Conservation (phyloP, 441 rosid species). For the Lepidium campestre region DNA sequence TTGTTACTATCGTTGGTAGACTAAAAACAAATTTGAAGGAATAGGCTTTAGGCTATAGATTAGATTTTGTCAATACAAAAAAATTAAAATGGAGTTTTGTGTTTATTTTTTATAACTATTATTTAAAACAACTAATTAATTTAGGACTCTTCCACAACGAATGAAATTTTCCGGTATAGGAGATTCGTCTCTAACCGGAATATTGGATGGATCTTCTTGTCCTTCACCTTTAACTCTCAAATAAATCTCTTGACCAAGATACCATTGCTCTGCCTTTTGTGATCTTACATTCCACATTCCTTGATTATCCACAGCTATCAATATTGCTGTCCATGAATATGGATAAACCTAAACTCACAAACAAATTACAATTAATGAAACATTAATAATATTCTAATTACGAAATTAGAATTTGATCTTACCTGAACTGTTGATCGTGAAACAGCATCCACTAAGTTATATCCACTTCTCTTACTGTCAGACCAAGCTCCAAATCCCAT, state of each 20-base stretch:
- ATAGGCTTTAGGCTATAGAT: too few relatives aligned
- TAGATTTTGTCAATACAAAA: too few relatives aligned
- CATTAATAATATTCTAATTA: neutral
- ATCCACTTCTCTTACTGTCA: conserved; percentile 26
- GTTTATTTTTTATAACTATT: neutral
- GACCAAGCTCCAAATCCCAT: conserved; percentile 54
- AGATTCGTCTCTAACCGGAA: conserved; percentile 38
- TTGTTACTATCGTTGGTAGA: too few relatives aligned
- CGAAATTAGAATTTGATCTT: too few relatives aligned
- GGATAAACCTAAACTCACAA: conserved; percentile 41
- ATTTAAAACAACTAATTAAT: neutral
- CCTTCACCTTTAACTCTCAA: conserved; percentile 53
- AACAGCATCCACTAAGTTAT: conserved; percentile 55
- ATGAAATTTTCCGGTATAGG: conserved; percentile 56
- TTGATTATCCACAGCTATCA: conserved; percentile 42
- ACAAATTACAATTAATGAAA: neutral
- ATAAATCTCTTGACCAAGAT: conserved; percentile 53
- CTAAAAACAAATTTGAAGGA: too few relatives aligned
- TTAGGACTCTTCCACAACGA: conserved; percentile 33
- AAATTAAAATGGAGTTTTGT: too few relatives aligned
- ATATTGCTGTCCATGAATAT: conserved; percentile 41
- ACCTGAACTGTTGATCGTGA: conserved; percentile 61
- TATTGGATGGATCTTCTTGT: conserved; percentile 41
- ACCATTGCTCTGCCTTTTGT: conserved; percentile 40
- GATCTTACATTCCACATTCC: conserved; percentile 65